These are phyloP conservation scores for Setomelanomma holmii DNA, from an alignment of 2,329 filamentous ascomycete genomes.

Conservation along the genomic window DNA sequence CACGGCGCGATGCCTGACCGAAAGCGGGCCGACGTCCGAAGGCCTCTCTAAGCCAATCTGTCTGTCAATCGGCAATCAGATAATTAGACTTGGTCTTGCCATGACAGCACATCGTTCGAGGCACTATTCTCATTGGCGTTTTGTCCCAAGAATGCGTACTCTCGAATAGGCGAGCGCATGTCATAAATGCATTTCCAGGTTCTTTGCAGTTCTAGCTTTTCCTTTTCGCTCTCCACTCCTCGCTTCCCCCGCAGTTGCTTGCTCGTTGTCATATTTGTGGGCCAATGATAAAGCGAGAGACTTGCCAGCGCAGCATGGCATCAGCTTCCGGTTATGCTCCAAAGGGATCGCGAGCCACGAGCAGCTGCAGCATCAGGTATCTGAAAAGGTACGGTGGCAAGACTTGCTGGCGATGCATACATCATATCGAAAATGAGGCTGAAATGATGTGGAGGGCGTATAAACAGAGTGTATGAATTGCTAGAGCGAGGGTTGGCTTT, in stretches of 20 bases:
- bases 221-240: slow-evolving; percentile 28
- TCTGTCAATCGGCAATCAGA: neutral
- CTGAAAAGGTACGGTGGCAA: slow-evolving; percentile 34
- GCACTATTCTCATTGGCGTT: slow-evolving; percentile 41
- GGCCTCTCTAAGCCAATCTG: neutral
- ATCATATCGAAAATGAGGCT: slow-evolving; percentile 35
- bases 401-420: slow-evolving; percentile 20
- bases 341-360: slow-evolving; percentile 27
- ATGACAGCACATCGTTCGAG: slow-evolving; percentile 39
- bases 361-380: slow-evolving; percentile 27
- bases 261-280: slow-evolving; percentile 29
- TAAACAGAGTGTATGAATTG: slow-evolving; percentile 38
- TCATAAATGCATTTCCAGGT: slow-evolving; percentile 39
- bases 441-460: slow-evolving; percentile 31
- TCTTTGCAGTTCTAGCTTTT: slow-evolving; percentile 31
- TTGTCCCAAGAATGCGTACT: slow-evolving; percentile 26
- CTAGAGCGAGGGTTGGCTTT: slow-evolving; percentile 28
- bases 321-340: slow-evolving; percentile 28
- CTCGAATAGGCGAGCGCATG: slow-evolving; percentile 31
- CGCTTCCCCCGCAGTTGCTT: slow-evolving; percentile 34
- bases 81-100: neutral
- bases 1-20: slow-evolving; percentile 5
- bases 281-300: slow-evolving; percentile 35
- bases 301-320: slow-evolving; percentile 42
- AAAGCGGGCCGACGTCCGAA: slow-evolving; percentile 1